Evolutionary conservation across 2,329 filamentous ascomycete species (phyloP).

Genomic region (Ascomycota sp.): DNA sequence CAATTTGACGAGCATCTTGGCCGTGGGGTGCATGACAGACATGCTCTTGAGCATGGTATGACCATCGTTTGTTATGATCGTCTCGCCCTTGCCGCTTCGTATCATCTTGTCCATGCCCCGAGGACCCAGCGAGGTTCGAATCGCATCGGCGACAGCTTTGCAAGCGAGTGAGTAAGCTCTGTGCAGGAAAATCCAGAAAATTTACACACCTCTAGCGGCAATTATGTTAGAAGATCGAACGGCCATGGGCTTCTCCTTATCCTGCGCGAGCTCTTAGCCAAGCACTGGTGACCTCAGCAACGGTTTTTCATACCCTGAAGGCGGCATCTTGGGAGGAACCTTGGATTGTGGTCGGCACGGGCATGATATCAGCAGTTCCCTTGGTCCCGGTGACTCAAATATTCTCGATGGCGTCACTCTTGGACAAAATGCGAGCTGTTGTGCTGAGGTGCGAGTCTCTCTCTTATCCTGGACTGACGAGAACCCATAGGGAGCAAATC

Average conservation of each 20-base stretch:
- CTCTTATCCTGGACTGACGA: too few relatives aligned
- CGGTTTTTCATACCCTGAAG: slow-evolving; percentile 28
- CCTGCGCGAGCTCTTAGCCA: slow-evolving; percentile 23
- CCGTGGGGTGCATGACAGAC: slow-evolving; percentile 97
- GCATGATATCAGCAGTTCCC: slow-evolving; percentile 21
- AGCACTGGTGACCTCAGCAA: slow-evolving; percentile 12
- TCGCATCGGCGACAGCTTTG: slow-evolving; percentile 83
- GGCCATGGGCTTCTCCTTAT: slow-evolving; percentile 96
- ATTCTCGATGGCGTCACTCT: slow-evolving; percentile 3
- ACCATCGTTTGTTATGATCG: slow-evolving; percentile 97
- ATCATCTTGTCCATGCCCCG: slow-evolving; percentile 99
- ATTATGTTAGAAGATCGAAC: slow-evolving; percentile 93
- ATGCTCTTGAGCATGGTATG: slow-evolving; percentile 98
- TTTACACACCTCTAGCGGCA: slow-evolving; percentile 60
- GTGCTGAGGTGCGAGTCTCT: too few relatives aligned
- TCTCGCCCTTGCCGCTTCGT: slow-evolving; percentile 84
- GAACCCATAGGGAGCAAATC: slow-evolving; percentile 3
- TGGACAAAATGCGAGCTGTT: not conserved
- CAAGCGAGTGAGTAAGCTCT: slow-evolving; percentile 1
- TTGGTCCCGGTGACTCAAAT: slow-evolving; percentile 7
- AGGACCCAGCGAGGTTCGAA: slow-evolving; percentile 85
- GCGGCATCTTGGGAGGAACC: slow-evolving; percentile 27
- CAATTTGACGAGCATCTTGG: slow-evolving; percentile 95
- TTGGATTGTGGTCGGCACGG: slow-evolving; percentile 17
- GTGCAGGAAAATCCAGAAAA: not conserved